These are phyloP conservation scores for Gossypium australe DNA, from an alignment of 345 rosid species.

Conservation along the genomic window DNA sequence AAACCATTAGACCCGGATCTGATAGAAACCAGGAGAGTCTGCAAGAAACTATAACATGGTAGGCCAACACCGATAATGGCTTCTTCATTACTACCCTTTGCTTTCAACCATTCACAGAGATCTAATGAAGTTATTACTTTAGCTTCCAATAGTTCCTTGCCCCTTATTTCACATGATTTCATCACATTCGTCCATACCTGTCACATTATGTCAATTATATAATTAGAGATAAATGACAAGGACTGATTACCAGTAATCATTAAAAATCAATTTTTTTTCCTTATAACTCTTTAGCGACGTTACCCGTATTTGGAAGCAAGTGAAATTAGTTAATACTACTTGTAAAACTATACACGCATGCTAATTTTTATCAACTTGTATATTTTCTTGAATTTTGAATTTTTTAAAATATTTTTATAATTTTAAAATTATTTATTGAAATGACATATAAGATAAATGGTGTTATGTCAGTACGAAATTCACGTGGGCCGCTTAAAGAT, in stretches of 20 bases:
- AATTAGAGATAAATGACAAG: not conserved
- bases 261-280: not conserved
- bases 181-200: conserved; percentile 62
- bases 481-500: too few species aligned
- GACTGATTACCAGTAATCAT: not conserved
- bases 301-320: too few species aligned
- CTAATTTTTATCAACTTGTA: too few species aligned
- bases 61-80: conserved; percentile 47
- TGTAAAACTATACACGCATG: too few species aligned
- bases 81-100: conserved; percentile 44
- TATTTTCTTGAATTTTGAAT: too few species aligned
- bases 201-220: not conserved
- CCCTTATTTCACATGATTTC: conserved; percentile 53
- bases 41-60: conserved; percentile 58
- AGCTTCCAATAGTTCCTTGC: conserved; percentile 56
- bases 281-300: too few species aligned
- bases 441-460: too few species aligned
- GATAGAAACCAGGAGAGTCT: conserved; percentile 51
- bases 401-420: too few species aligned
- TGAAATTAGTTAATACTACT: too few species aligned
- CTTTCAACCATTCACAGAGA: conserved; percentile 49
- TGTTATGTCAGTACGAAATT: too few species aligned
- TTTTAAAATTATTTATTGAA: too few species aligned
- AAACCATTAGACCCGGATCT: conserved; percentile 56
- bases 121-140: conserved; percentile 43